Base-by-base conservation (phyloP, 2,329 filamentous ascomycete genomes). In the Aspergillus sp. region DNA sequence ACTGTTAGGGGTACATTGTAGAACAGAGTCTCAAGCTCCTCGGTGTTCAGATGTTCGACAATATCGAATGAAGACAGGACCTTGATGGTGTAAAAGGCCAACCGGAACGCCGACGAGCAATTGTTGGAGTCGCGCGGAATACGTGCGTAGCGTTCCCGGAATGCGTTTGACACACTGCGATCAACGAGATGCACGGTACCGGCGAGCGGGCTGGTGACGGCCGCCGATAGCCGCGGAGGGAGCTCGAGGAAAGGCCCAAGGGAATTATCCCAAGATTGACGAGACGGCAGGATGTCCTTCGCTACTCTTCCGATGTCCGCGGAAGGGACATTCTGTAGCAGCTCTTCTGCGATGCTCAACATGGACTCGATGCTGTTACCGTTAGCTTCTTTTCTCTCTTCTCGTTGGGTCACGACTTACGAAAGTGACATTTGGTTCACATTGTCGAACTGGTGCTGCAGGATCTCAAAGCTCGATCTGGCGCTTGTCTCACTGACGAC, bases 161-260 rank as follows among this genome's bases (percentile, higher is more conserved):
- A 59, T 43, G 63, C 53, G 19, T 72, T 59, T 56, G 70, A 60
- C 65, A 76, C 23, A 4, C 72, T 63, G 43, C 65, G 65, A 10
- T 78, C 72, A 0, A 89, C 81, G 3, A 97, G 77, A 65, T 89
- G 87, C 5, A 90, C 84, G 0, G 86, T 86, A 3, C 91, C 91
- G 0, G 86, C 87, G 6, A 97, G 79, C 23, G 83, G 83, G 70
- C 88, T 93, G 2, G 89, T 91, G 4, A 97, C 85, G 0, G 91
- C 86, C 3, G 96, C 76, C 0, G 91, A 88, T 5, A 85, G 80
- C 28, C 72, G 70, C 17, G 75, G 74, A 23, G 76, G 74, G 23
- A 76, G 63, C 39, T 69, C 68, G 41, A 79, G 75, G 59, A 92
- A 82, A 1, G 77, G 78, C 0, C 73, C 70, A 2, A 97, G 75